Percentiles rank a stretch among this genome's conserved stretches.
phyloP scores from a whole-genome alignment of 1,284 basidiomycete species.

The Tausonia pullulans region DNA sequence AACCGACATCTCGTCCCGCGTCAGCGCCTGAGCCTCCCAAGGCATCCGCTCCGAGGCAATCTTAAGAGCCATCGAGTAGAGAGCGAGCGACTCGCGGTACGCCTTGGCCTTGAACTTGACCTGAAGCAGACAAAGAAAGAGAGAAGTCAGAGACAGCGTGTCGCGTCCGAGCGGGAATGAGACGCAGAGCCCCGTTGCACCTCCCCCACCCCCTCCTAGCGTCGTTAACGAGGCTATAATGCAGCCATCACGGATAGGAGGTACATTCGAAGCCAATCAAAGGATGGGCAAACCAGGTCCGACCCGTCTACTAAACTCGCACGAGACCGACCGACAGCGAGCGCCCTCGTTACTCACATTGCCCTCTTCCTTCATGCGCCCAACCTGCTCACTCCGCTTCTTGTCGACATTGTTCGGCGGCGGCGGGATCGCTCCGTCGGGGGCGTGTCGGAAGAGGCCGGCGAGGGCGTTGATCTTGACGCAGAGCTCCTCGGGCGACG shows the following conservation, averaged over 20 bases:
- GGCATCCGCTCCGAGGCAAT: slow-evolving; percentile 74
- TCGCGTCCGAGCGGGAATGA: slow-evolving; percentile 1
- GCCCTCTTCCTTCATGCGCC: slow-evolving; percentile 73
- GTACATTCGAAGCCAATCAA: slow-evolving; percentile 6
- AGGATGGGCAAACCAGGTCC: too few relatives aligned
- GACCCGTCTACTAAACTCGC: too few relatives aligned
- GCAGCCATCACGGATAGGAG: slow-evolving; percentile 2
- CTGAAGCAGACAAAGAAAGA: slow-evolving; percentile 36
- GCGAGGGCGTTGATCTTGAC: slow-evolving; percentile 44
- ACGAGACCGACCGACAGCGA: too few relatives aligned
- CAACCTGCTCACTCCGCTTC: slow-evolving; percentile 60
- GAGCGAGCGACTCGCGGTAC: slow-evolving; percentile 61
- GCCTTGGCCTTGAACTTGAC: slow-evolving; percentile 62
- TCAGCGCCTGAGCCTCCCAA: slow-evolving; percentile 73
- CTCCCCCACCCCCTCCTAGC: too few relatives aligned
- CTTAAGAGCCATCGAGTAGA: slow-evolving; percentile 73
- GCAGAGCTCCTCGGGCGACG: not conserved
- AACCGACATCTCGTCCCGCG: slow-evolving; percentile 80
- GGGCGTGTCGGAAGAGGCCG: slow-evolving; percentile 54
- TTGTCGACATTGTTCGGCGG: slow-evolving; percentile 65
- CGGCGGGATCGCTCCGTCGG: slow-evolving; percentile 60
- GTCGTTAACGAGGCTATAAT: not conserved
- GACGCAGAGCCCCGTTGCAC: not conserved
- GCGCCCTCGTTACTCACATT: slow-evolving; percentile 47
- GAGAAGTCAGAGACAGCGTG: not conserved